Percentiles rank a stretch among this genome's conserved stretches.
These are phyloP conservation scores for Lachnellula hyalina DNA, from an alignment of 2,329 filamentous ascomycete genomes.

Conservation along the genomic window DNA sequence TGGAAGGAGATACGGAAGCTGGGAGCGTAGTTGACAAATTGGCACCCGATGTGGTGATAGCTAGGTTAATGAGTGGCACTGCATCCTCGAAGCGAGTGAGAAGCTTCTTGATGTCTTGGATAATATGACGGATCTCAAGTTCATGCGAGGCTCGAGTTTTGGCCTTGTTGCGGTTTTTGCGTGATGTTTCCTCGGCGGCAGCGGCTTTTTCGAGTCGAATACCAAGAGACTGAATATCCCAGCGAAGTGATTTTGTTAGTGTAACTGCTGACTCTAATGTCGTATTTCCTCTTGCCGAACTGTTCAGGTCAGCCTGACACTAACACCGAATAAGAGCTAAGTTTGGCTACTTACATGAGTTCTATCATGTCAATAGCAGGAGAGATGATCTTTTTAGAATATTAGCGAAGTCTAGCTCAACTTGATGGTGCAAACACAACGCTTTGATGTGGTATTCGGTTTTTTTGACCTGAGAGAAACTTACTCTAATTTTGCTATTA, in stretches of 20 bases:
- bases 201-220: conserved; percentile 68
- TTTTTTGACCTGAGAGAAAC: conserved; percentile 14
- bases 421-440: not conserved
- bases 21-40: conserved; percentile 76
- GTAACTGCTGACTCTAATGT: conserved; percentile 79
- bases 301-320: conserved; percentile 30
- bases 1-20: conserved; percentile 79
- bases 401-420: not conserved
- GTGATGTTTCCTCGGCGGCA: conserved; percentile 50
- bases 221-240: conserved; percentile 77
- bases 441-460: not conserved
- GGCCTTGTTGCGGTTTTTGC: conserved; percentile 39
- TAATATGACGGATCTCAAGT: conserved; percentile 62
- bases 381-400: conserved; percentile 62
- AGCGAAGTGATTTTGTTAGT: conserved; percentile 75
- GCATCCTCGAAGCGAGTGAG: conserved; percentile 81
- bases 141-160: conserved; percentile 52
- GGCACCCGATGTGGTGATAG: conserved; percentile 89
- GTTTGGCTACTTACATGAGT: conserved; percentile 57
- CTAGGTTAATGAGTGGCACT: conserved; percentile 85
- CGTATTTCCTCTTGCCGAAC: conserved; percentile 68
- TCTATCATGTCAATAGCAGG: conserved; percentile 91
- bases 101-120: conserved; percentile 68
- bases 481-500: conserved; percentile 77
- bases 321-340: conserved; percentile 22